Evolutionary conservation across 305 asterid species (phyloP).

Genomic region (Fraxinus greggii): DNA sequence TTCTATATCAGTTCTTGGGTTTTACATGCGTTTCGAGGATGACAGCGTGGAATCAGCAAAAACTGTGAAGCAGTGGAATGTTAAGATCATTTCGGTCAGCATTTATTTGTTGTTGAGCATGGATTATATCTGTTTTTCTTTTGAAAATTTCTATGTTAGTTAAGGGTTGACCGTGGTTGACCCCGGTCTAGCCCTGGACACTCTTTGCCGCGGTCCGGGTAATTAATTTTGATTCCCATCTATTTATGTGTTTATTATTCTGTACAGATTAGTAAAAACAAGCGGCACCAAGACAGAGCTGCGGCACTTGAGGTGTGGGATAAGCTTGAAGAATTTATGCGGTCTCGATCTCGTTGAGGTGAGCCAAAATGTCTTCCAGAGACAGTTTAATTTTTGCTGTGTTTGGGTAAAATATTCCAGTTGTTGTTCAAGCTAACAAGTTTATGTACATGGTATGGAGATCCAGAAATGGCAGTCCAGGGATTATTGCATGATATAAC

Average conservation of each 20-base stretch:
- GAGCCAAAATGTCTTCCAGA: conserved; percentile 21
- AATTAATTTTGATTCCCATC: neutral
- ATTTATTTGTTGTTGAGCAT: conserved; percentile 14
- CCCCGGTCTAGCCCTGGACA: neutral
- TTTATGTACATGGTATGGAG: conserved; percentile 2
- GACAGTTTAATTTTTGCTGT: neutral
- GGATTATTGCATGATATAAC: neutral
- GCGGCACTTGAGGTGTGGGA: conserved; percentile 99
- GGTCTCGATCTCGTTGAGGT: conserved; percentile 83
- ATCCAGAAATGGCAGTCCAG: neutral
- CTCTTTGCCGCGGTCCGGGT: neutral
- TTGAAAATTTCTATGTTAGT: neutral
- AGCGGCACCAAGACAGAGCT: conserved; percentile 94
- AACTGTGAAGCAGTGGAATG: conserved; percentile 94
- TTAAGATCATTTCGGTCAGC: conserved; percentile 91
- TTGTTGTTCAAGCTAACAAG: conserved; percentile 1
- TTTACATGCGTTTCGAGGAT: conserved; percentile 93
- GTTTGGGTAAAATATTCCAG: neutral
- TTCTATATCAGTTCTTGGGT: conserved; percentile 71
- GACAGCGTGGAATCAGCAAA: conserved; percentile 97
- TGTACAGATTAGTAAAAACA: conserved; percentile 87
- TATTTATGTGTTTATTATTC: conserved; percentile 10
- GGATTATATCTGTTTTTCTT: neutral
- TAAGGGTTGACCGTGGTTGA: neutral
- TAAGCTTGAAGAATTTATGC: conserved; percentile 95